Conservation (phyloP, 2,329 filamentous ascomycete species). For the Byssochlamys sp. region DNA sequence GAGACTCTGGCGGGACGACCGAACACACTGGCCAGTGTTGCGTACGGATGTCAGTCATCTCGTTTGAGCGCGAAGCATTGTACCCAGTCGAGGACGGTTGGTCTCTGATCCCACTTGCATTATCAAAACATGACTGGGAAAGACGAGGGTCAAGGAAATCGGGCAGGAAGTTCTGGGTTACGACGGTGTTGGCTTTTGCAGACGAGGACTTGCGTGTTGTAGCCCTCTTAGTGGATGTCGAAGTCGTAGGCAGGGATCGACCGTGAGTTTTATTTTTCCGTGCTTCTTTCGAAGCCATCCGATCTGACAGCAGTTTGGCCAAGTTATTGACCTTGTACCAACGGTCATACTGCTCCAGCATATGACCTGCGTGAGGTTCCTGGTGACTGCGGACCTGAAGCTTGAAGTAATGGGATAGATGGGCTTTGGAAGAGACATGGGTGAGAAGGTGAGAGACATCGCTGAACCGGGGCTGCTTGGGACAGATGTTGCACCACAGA, state of each 20-base stretch:
- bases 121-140: slow-evolving; percentile 7
- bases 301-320: slow-evolving; percentile 63
- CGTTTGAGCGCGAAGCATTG: slow-evolving; percentile 1
- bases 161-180: slow-evolving; percentile 5
- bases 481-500: slow-evolving; percentile 74
- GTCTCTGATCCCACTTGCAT: slow-evolving; percentile 1
- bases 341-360: slow-evolving; percentile 59
- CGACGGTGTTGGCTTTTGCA: neutral
- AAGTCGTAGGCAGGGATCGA: slow-evolving; percentile 1
- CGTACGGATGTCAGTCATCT: neutral
- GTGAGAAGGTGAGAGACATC: slow-evolving; percentile 87
- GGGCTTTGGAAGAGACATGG: slow-evolving; percentile 85
- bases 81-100: slow-evolving; percentile 3
- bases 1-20: neutral
- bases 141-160: slow-evolving; percentile 22
- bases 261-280: slow-evolving; percentile 42
- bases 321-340: slow-evolving; percentile 71
- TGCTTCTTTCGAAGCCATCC: slow-evolving; percentile 65
- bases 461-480: slow-evolving; percentile 69
- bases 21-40: slow-evolving; percentile 1
- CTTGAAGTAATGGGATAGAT: slow-evolving; percentile 74
- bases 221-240: slow-evolving; percentile 4
- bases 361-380: slow-evolving; percentile 54
- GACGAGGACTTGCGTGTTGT: slow-evolving; percentile 1
- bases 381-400: slow-evolving; percentile 61